Evolutionary conservation across 192 early-diverging fungal species (phyloP).

Genomic region (Backusella psychrophila): DNA sequence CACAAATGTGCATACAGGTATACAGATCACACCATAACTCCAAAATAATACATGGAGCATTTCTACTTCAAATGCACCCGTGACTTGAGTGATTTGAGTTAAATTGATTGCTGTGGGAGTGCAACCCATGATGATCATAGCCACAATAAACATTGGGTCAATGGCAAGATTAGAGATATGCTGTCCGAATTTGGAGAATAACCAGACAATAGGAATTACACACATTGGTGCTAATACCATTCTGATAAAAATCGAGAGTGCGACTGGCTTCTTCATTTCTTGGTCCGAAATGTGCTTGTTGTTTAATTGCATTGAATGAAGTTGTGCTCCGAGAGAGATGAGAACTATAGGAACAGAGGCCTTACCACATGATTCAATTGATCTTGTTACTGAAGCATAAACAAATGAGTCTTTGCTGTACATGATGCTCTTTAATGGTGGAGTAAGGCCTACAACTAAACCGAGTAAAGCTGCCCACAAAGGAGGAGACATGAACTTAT

Average conservation of each 20-base stretch:
- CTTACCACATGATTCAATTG: slow-evolving; percentile 69
- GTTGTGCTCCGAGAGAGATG: slow-evolving; percentile 72
- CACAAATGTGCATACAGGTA: slow-evolving; percentile 30
- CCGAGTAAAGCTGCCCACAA: slow-evolving; percentile 68
- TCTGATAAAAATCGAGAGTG: slow-evolving; percentile 27
- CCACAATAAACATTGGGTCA: slow-evolving; percentile 65
- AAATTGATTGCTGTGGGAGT: slow-evolving; percentile 76
- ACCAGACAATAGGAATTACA: slow-evolving; percentile 35
- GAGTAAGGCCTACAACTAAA: slow-evolving; percentile 62
- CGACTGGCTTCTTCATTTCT: slow-evolving; percentile 26
- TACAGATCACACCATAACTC: slow-evolving; percentile 54
- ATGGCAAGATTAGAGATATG: slow-evolving; percentile 38
- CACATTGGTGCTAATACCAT: slow-evolving; percentile 36
- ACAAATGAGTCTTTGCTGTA: slow-evolving; percentile 57
- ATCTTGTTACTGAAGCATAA: slow-evolving; percentile 51
- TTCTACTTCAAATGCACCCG: slow-evolving; percentile 65
- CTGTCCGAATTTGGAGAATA: slow-evolving; percentile 16
- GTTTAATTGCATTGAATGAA: slow-evolving; percentile 22
- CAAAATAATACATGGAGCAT: slow-evolving; percentile 67
- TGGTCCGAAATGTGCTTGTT: not conserved
- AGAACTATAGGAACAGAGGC: slow-evolving; percentile 78
- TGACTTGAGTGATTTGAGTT: slow-evolving; percentile 67
- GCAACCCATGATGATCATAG: slow-evolving; percentile 59
- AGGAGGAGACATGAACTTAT: slow-evolving; percentile 61
- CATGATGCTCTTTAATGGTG: slow-evolving; percentile 54